Percentiles rank a stretch among this genome's conserved stretches.
Conservation (phyloP, 177 flowering plant species). For the Vitis hybrid region DNA sequence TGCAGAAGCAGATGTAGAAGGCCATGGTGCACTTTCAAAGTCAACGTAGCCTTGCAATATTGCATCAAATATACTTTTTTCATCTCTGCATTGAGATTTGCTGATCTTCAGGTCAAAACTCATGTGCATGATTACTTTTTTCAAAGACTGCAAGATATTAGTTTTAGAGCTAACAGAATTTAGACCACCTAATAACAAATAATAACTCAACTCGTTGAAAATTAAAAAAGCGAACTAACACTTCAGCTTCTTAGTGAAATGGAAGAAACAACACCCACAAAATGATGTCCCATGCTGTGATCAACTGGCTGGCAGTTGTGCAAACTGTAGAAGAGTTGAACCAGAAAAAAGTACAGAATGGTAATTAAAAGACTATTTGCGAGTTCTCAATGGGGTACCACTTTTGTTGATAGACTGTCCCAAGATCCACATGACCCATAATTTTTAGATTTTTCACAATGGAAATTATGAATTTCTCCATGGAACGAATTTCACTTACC, state of each 20-base stretch:
- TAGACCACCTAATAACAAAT: background rate
- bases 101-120: background rate
- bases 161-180: too few species aligned
- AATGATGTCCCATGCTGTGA: too few species aligned
- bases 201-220: background rate
- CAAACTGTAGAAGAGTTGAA: too few species aligned
- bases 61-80: conserved; percentile 71
- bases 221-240: background rate
- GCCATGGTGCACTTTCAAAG: conserved; percentile 78
- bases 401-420: too few species aligned
- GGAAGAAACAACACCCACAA: background rate
- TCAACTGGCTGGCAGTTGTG: too few species aligned
- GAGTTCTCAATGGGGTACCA: too few species aligned
- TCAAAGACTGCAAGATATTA: background rate
- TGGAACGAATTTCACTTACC: conserved; percentile 37
- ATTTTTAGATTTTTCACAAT: background rate
- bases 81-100: conserved; percentile 53
- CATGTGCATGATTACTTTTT: background rate
- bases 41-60: conserved; percentile 57
- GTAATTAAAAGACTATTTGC: too few species aligned
- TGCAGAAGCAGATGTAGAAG: conserved; percentile 67
- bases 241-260: background rate
- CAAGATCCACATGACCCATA: too few species aligned
- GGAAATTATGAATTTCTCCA: background rate
- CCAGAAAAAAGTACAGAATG: too few species aligned